Evolutionary conservation across 305 asterid genomes (phyloP).

Genomic region (Fraxinus albicans): DNA sequence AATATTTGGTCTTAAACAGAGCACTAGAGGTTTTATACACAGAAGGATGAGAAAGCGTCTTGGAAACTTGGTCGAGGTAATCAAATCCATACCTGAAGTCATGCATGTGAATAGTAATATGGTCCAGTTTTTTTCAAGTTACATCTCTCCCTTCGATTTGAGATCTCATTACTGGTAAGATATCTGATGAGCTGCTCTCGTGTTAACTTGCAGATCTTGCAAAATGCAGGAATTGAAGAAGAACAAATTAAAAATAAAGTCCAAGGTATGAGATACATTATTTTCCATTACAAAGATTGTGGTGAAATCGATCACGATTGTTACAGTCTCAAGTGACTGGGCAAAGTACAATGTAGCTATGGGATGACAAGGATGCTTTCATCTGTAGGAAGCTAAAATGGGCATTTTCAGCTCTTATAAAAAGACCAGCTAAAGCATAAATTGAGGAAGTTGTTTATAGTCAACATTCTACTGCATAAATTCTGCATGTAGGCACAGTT

Average conservation of each 20-base stretch:
- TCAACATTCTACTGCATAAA: neutral
- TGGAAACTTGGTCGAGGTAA: constrained; percentile 70
- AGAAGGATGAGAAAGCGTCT: constrained; percentile 78
- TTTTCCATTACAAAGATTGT: neutral
- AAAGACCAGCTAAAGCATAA: neutral
- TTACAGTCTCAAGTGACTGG: neutral
- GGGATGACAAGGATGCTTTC: neutral
- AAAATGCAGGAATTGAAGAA: constrained; percentile 38
- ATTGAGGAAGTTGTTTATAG: neutral
- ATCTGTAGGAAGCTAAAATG: neutral
- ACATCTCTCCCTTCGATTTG: neutral
- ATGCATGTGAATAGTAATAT: neutral
- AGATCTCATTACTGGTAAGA: neutral
- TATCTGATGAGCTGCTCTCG: neutral
- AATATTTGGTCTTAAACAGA: constrained; percentile 46
- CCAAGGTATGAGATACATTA: constrained; percentile 33
- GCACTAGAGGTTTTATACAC: constrained; percentile 73
- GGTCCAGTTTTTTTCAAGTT: neutral
- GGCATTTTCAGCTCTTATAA: neutral
- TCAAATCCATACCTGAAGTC: neutral
- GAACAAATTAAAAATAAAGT: constrained; percentile 33
- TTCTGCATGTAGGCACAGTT: neutral
- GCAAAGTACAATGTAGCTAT: neutral
- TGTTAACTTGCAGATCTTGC: constrained; percentile 51
- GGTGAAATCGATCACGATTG: neutral